Evolutionary conservation across 2,329 filamentous ascomycete species (phyloP), one percentile per base, ranked within the genome.

Genomic region (Colletotrichum sp.): DNA sequence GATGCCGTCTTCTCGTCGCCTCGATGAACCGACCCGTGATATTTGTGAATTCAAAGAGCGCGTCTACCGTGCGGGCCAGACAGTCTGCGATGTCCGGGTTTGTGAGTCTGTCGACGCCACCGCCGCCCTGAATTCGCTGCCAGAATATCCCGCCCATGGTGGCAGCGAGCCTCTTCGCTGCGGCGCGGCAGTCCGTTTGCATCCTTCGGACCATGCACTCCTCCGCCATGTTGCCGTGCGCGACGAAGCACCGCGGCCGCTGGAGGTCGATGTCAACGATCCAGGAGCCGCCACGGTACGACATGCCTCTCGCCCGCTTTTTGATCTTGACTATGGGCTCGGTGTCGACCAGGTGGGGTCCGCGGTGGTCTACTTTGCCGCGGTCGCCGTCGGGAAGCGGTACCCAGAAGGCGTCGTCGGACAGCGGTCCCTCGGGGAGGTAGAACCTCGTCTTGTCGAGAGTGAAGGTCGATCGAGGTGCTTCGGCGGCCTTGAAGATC

Each of bases 381-480:
- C 34, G 30, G 9, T 62, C 30, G 26, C 63, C 64, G 8, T 63
- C 26, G 39, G 63, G 5, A 26, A 73, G 26, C 39, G 59, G 21
- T 15, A 76, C 24, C 63, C 57, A 69, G 21, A 69, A 76, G 30
- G 12, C 28, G 21, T 59, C 70, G 16, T 64, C 26, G 63, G 18
- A n/a, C 24, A 68, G 24, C 57, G 69, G 69, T 6, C 63, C 70
- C 16, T 65, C 63, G 15, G 70, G 69, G 16, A 68, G 57, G 63
- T 69, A 73, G 69, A 73, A 69, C 5, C 26, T 73, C 7, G 63
- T 57, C 30, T 55, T 49, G 16, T 76, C 69, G 15, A 73, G 34
- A 4, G n/a, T 36, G 30, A 73, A 59, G 16, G 69, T 76, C 16
- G 69, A 24, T 1, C 63, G 57, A 2, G 70, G 73, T 21, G 73